Percentiles rank a stretch among this genome's conserved stretches.
These are phyloP conservation scores for Tuber microsphaerosporum DNA, from an alignment of 495 filamentous ascomycete genomes.

Conservation along the genomic window DNA sequence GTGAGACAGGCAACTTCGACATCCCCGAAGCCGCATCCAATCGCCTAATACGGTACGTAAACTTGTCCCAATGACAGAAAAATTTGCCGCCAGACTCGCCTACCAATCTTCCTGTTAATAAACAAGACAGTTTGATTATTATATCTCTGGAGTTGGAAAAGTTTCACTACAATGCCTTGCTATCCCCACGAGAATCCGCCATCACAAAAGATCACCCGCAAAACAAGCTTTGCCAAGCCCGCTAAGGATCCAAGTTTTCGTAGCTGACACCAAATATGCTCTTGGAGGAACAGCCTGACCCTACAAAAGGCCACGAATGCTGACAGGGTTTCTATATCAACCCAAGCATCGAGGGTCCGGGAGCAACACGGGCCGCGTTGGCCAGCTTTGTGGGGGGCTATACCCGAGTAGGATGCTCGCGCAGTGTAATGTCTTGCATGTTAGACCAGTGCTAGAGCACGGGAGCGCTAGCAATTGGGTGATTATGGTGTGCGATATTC, in stretches of 20 bases:
- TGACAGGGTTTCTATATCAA: not conserved
- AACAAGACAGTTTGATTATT: not conserved
- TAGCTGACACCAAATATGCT: not conserved
- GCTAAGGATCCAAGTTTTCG: not conserved
- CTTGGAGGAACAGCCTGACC: not conserved
- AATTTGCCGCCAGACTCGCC: not conserved
- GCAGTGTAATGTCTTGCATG: not conserved
- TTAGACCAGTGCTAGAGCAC: not conserved
- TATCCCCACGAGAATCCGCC: not conserved
- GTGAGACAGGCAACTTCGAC: not conserved
- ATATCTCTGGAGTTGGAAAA: not conserved
- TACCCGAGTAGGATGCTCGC: not conserved
- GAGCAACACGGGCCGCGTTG: not conserved
- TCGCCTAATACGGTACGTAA: not conserved
- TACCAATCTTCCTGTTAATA: not conserved
- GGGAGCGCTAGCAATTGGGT: not conserved
- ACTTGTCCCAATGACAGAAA: not conserved
- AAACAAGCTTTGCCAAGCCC: not conserved
- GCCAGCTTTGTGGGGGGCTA: not conserved
- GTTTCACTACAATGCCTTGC: not conserved
- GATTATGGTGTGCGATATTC: not conserved
- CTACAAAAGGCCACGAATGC: not conserved
- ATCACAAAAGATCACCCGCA: not conserved
- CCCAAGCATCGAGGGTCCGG: not conserved
- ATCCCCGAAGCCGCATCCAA: not conserved